phyloP scores from a whole-genome alignment of 2,329 filamentous ascomycete species.

The Macrophomina pseudophaseolina region DNA sequence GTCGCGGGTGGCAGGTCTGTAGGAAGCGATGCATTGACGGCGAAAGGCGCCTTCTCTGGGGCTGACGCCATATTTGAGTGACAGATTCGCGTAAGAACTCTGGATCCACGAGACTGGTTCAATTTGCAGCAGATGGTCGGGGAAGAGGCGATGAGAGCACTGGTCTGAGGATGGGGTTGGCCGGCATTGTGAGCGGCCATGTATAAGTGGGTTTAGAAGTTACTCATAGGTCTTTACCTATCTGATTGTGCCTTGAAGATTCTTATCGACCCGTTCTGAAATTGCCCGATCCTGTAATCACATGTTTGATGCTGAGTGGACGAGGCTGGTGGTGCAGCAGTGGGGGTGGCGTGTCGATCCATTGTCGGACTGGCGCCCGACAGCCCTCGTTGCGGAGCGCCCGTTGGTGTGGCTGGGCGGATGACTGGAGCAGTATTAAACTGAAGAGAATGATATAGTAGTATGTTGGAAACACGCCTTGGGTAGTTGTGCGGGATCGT shows the following conservation, averaged over 20 bases:
- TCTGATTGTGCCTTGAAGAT: background rate
- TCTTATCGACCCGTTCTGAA: background rate
- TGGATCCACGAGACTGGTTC: too few relatives aligned
- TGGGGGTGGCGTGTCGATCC: conserved; percentile 13
- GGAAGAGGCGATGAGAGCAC: too few relatives aligned
- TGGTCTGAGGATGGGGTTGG: too few relatives aligned
- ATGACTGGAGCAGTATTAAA: background rate
- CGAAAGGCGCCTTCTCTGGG: background rate
- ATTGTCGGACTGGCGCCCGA: conserved; percentile 17
- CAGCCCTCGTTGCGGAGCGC: conserved; percentile 1
- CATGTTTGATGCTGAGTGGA: background rate
- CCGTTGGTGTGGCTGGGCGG: background rate
- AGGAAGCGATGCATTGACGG: background rate
- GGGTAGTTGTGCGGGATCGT: too few relatives aligned
- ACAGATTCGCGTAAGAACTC: too few relatives aligned
- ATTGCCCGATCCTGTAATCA: background rate
- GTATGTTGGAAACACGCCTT: background rate
- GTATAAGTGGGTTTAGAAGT: background rate
- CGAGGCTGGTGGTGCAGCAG: background rate
- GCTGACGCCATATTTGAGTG: background rate
- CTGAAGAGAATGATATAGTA: background rate
- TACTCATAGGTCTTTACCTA: background rate
- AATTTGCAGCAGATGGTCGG: too few relatives aligned
- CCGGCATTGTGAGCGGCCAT: background rate
- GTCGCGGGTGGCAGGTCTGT: background rate